phyloP scores from a whole-genome alignment of 2,329 filamentous ascomycete genomes.

The Ascochyta rabiei region DNA sequence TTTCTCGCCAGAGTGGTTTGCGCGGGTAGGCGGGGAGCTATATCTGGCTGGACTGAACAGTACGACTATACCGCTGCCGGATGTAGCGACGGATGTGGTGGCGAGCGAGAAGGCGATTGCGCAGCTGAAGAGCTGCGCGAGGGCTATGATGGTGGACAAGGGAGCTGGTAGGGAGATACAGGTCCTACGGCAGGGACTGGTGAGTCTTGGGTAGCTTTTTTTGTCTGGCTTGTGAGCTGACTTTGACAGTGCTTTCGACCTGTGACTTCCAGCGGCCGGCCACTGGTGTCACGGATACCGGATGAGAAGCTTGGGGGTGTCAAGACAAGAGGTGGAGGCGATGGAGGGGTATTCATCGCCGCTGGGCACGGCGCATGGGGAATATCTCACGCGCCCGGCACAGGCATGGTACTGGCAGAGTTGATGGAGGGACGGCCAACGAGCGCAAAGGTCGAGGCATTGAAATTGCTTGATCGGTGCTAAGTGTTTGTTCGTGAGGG shows the following conservation, averaged over 20 bases:
- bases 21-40: conserved; percentile 68
- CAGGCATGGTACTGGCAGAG: conserved; percentile 73
- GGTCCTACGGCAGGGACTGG: conserved; percentile 66
- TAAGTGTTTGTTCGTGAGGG: neutral
- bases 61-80: conserved; percentile 64
- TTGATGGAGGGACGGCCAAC: conserved; percentile 65
- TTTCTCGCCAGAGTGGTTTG: conserved; percentile 75
- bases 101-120: conserved; percentile 57
- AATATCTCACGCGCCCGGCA: conserved; percentile 62
- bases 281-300: conserved; percentile 65
- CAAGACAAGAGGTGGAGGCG: conserved; percentile 49
- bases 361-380: conserved; percentile 81
- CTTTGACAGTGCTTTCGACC: conserved; percentile 68
- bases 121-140: conserved; percentile 58
- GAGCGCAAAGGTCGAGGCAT: conserved; percentile 64
- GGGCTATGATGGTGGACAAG: conserved; percentile 54
- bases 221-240: neutral
- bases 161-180: conserved; percentile 60
- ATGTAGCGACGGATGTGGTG: conserved; percentile 57
- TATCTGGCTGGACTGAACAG: conserved; percentile 77
- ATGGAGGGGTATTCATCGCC: conserved; percentile 72
- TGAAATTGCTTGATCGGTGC: conserved; percentile 47
- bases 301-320: conserved; percentile 63
- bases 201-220: conserved; percentile 22
- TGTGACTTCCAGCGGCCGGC: conserved; percentile 66